Evolutionary conservation across 1,284 basidiomycete genomes (phyloP).

Genomic region (Ceraceosorus guamensis): DNA sequence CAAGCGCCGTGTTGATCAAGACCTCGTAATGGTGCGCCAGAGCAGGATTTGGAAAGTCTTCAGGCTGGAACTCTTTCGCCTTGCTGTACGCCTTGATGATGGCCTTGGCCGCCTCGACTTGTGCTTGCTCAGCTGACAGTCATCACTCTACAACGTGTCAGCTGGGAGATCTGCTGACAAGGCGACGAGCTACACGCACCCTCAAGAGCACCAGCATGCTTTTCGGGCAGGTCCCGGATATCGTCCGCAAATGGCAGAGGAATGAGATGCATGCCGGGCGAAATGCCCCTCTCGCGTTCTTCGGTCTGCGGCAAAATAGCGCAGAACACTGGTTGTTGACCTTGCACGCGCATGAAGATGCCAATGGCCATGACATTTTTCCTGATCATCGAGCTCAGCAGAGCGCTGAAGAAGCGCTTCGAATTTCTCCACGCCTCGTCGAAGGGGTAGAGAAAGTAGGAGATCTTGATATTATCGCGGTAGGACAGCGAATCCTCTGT

Average conservation of each 20-base stretch:
- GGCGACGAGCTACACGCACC: conserved; percentile 52
- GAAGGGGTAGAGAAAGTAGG: conserved; percentile 84
- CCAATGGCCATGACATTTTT: conserved; percentile 77
- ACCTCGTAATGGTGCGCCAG: conserved; percentile 81
- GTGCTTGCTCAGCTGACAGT: conserved; percentile 12
- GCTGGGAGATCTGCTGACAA: conserved; percentile 49
- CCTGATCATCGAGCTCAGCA: conserved; percentile 73
- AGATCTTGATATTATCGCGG: conserved; percentile 85
- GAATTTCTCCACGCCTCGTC: conserved; percentile 59
- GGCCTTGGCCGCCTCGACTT: conserved; percentile 62
- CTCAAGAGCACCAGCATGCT: conserved; percentile 50
- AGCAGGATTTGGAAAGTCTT: conserved; percentile 81
- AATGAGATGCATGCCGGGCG: conserved; percentile 86
- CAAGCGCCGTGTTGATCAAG: conserved; percentile 82
- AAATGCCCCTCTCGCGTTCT: conserved; percentile 58
- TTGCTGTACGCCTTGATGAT: conserved; percentile 75
- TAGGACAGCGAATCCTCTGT: conserved; percentile 58
- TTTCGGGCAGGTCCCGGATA: conserved; percentile 65
- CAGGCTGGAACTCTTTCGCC: conserved; percentile 71
- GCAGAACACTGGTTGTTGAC: conserved; percentile 70
- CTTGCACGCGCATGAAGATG: conserved; percentile 64
- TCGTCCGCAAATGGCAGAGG: conserved; percentile 89
- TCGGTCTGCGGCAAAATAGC: conserved; percentile 71
- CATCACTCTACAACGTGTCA: neutral
- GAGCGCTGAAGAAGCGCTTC: conserved; percentile 69